Conservation (phyloP, 306 rosid species). For the Medicago arabica region DNA sequence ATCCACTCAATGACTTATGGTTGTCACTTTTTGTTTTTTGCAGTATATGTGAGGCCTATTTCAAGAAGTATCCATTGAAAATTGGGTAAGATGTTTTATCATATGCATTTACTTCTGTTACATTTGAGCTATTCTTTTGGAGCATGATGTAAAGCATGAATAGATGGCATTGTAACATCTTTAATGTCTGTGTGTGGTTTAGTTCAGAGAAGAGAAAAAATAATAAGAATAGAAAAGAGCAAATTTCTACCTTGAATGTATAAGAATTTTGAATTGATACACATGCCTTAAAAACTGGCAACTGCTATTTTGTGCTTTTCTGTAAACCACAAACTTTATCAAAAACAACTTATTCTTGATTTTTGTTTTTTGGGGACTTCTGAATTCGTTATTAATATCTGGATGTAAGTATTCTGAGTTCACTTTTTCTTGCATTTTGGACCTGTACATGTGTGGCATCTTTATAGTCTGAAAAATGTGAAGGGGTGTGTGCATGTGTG, state of each 20-base stretch:
- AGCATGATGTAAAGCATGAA: constrained; percentile 17
- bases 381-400: constrained; percentile 4
- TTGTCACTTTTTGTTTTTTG: constrained; percentile 34
- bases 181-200: constrained; percentile 9
- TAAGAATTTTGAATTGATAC: constrained; percentile 18
- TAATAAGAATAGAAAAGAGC: neutral
- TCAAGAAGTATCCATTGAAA: constrained; percentile 81
- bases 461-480: neutral
- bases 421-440: constrained; percentile 15
- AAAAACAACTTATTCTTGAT: neutral
- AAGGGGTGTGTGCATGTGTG: neutral
- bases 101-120: constrained; percentile 16
- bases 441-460: neutral
- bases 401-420: constrained; percentile 19
- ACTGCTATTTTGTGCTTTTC: constrained; percentile 24
- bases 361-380: neutral
- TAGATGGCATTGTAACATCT: neutral
- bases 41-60: constrained; percentile 98
- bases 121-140: constrained; percentile 33
- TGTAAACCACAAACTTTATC: constrained; percentile 17
- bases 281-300: neutral
- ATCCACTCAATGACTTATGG: constrained; percentile 31
- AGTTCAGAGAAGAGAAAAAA: constrained; percentile 1
- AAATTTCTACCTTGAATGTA: neutral
- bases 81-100: constrained; percentile 66